Base-by-base conservation (phyloP, 2,329 filamentous ascomycete genomes). In the Didymella glomerata region DNA sequence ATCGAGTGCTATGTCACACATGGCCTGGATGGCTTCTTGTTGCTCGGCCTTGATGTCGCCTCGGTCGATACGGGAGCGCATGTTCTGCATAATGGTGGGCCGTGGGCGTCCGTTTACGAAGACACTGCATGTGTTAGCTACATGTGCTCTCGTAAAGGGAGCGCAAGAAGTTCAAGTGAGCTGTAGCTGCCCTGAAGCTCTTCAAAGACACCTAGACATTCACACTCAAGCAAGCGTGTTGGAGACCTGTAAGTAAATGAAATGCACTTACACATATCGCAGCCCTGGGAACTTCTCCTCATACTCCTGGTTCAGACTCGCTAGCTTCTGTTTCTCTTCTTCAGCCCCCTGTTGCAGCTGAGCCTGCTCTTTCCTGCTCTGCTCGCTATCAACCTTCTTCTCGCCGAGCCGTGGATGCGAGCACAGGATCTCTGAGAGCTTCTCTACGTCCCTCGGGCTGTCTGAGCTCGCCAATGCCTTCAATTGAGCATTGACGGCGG, bases 1-100 rank as follows among this genome's bases (percentile, higher is more conserved):
- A 71, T 97, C 92, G 50, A 86, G 85, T 28, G 93, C 93, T 72
- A 97, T 97, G 69, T 93, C 90, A 71, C 92, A 92, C 91, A 97
- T 97, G 40, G 93, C 93, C 90, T 90, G 84, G 48, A 97, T 89
- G 6, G 86, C 91, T 66, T 90, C 90, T 55, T 81, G 76, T 61
- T 92, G 86, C 79, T 97, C 93, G 16, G 81, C 81, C 24, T 82
- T 77, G 50, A 88, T 81, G 74, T 94, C 85, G 1, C 84, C 87
- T 51, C 88, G 81, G 16, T 83, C 85, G 70, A 97, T 96, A 51
- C 93, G 84, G 51, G 78, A 75, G 62, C 84, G 84, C 91, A 97
- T 96, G 69, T 97, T 88, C 62, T 86, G 82, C 89, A 97, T 92
- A 54, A 97, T 89, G 61, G 86, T 85, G 1, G 85, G 83, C 56